A percentile compares a stretch with the other conserved stretches of the same genome.
Evolutionary conservation across 805 yeast species (phyloP).

Genomic region (Schwanniomyces occidentalis): DNA sequence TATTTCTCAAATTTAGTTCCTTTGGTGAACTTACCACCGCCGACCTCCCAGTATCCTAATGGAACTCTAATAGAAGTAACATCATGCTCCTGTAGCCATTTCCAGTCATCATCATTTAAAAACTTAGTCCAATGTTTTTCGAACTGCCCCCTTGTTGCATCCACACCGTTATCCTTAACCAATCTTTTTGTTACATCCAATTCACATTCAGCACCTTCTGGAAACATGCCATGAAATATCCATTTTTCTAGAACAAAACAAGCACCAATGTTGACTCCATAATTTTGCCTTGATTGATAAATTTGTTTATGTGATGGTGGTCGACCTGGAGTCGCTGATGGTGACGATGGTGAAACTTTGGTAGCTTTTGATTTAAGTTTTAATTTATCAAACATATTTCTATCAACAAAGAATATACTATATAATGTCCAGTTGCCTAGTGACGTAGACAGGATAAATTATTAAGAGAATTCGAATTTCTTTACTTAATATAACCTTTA

Average conservation of each 20-base stretch:
- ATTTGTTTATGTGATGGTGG: constrained; percentile 46
- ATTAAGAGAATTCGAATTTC: no score
- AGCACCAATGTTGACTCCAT: constrained; percentile 86
- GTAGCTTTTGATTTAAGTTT: constrained; percentile 32
- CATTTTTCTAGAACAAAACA: constrained; percentile 79
- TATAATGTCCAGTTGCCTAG: no score
- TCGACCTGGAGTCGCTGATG: constrained; percentile 25
- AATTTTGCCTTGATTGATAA: constrained; percentile 61
- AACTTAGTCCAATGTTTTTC: constrained; percentile 69
- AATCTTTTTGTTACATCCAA: constrained; percentile 64
- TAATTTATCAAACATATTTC: constrained; percentile 29
- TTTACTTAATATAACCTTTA: no score
- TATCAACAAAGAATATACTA: neutral
- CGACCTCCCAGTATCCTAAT: constrained; percentile 88
- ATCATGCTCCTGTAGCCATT: constrained; percentile 63
- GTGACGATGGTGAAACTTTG: constrained; percentile 22
- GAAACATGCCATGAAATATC: constrained; percentile 65
- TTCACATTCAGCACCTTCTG: constrained; percentile 63
- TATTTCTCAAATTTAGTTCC: constrained; percentile 64
- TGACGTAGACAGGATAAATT: no score
- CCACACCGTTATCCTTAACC: constrained; percentile 50
- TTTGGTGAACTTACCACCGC: constrained; percentile 55
- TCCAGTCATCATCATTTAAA: constrained; percentile 73
- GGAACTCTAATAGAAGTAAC: constrained; percentile 87
- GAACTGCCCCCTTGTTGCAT: constrained; percentile 51